phyloP scores from a whole-genome alignment of 129 eudicot species.

The Artemisia annua region DNA sequence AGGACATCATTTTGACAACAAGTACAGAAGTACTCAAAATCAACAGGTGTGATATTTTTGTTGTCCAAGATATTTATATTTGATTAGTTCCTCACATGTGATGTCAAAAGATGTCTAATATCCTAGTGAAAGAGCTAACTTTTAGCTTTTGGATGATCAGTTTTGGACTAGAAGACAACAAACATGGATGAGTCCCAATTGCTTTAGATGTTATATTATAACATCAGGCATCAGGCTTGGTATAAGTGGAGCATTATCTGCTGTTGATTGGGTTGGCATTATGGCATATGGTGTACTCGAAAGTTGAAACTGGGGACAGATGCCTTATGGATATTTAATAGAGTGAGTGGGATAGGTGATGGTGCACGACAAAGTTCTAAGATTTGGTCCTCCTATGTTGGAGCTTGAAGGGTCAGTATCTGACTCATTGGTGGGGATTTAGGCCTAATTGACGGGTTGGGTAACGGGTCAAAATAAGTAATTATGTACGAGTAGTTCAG shows the following conservation, averaged over 20 bases:
- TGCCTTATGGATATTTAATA: slow-evolving; percentile 2
- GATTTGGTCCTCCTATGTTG: slow-evolving; percentile 18
- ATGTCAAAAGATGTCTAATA: slow-evolving; percentile 26
- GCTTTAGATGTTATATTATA: slow-evolving; percentile 22
- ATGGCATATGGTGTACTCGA: slow-evolving; percentile 24
- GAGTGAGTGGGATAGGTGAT: slow-evolving; percentile 7
- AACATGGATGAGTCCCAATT: slow-evolving; percentile 15
- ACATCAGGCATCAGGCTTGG: slow-evolving; percentile 22
- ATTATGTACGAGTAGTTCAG: background rate
- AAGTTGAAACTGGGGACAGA: slow-evolving; percentile 26
- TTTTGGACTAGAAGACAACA: slow-evolving; percentile 15
- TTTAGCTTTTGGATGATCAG: slow-evolving; percentile 15
- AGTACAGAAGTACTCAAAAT: no score
- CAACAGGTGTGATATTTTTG: background rate
- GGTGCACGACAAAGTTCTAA: slow-evolving; percentile 21
- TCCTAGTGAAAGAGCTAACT: slow-evolving; percentile 5
- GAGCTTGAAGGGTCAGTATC: slow-evolving; percentile 11
- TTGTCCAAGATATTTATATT: slow-evolving; percentile 2
- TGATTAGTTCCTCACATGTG: slow-evolving; percentile 26
- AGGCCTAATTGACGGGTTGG: background rate
- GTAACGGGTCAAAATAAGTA: background rate
- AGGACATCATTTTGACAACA: no score
- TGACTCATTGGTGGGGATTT: slow-evolving; percentile 15
- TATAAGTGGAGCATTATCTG: slow-evolving; percentile 29
- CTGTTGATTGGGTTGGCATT: slow-evolving; percentile 7